Conservation (phyloP, 2,329 filamentous ascomycete species). For the Colletotrichum costaricense region DNA sequence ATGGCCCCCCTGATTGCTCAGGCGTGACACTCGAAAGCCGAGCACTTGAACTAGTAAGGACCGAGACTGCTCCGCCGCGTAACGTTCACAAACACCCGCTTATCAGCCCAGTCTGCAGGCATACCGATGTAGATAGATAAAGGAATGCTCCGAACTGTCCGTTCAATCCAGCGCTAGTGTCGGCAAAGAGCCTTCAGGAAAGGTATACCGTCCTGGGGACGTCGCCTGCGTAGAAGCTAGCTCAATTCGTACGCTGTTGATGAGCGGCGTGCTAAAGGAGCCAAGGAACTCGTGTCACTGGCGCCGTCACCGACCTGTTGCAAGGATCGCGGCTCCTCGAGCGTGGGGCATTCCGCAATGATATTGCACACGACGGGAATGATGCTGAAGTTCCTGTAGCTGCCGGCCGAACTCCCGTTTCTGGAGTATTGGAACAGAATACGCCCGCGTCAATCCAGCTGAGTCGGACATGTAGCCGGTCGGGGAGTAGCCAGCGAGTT, state of each 20-base stretch:
- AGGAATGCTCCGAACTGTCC: background rate
- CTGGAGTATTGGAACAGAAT: conserved; percentile 15
- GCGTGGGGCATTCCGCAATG: background rate
- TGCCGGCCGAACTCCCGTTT: conserved; percentile 16
- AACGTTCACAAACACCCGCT: conserved; percentile 1
- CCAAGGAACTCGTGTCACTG: conserved; percentile 9
- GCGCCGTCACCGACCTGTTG: background rate
- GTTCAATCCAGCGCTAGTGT: conserved; percentile 10
- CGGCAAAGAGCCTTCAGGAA: background rate
- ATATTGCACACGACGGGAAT: conserved; percentile 9
- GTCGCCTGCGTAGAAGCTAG: conserved; percentile 1
- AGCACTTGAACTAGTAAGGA: background rate
- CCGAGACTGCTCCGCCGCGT: conserved; percentile 14
- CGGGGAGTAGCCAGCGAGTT: background rate
- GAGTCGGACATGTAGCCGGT: conserved; percentile 6
- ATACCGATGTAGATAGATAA: background rate
- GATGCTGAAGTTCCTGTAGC: conserved; percentile 21
- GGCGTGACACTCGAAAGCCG: conserved; percentile 14
- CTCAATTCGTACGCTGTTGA: background rate
- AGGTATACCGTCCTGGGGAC: conserved; percentile 1
- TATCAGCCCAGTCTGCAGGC: background rate
- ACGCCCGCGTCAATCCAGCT: background rate
- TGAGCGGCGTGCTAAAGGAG: conserved; percentile 16
- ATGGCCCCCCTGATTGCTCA: background rate
- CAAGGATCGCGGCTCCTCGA: background rate